Conservation (phyloP, 148 eudicot genomes). For the Heliosperma pusillum region DNA sequence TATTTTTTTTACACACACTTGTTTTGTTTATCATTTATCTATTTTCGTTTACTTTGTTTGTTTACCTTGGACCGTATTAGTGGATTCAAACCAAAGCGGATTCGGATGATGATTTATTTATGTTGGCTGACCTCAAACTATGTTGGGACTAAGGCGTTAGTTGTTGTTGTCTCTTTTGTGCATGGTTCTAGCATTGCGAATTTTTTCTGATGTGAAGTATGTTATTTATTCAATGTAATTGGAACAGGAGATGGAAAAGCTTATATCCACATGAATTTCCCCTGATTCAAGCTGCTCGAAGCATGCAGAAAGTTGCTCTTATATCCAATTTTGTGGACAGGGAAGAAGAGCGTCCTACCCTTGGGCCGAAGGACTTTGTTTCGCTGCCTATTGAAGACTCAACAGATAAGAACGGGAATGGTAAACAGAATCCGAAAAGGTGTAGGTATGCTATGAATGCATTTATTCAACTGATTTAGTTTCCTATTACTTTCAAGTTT, state of each 20-base stretch:
- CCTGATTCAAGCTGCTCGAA: conserved; percentile 47
- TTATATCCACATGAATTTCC: conserved; percentile 66
- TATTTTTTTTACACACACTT: too few relatives aligned
- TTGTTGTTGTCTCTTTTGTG: too few relatives aligned
- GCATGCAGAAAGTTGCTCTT: conserved; percentile 45
- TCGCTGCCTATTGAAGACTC: conserved; percentile 31
- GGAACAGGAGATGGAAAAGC: conserved; percentile 69
- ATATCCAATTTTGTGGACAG: conserved; percentile 86
- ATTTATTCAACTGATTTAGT: neutral
- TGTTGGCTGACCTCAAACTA: too few relatives aligned
- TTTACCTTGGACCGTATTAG: too few relatives aligned
- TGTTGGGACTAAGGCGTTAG: too few relatives aligned
- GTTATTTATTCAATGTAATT: neutral
- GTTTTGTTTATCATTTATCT: too few relatives aligned
- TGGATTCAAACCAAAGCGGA: too few relatives aligned
- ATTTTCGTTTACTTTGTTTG: too few relatives aligned
- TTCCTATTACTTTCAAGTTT: neutral
- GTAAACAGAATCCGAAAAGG: conserved; percentile 29
- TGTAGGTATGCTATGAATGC: conserved; percentile 26
- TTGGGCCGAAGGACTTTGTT: conserved; percentile 61
- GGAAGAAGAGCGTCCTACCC: conserved; percentile 74
- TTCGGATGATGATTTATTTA: too few relatives aligned
- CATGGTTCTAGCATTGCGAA: neutral
- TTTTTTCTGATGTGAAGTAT: neutral
- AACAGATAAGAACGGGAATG: conserved; percentile 25